Percentiles rank a stretch among this genome's conserved stretches.
phyloP scores from a whole-genome alignment of 106 monocot genomes.

The Dendrobium chrysotoxum region DNA sequence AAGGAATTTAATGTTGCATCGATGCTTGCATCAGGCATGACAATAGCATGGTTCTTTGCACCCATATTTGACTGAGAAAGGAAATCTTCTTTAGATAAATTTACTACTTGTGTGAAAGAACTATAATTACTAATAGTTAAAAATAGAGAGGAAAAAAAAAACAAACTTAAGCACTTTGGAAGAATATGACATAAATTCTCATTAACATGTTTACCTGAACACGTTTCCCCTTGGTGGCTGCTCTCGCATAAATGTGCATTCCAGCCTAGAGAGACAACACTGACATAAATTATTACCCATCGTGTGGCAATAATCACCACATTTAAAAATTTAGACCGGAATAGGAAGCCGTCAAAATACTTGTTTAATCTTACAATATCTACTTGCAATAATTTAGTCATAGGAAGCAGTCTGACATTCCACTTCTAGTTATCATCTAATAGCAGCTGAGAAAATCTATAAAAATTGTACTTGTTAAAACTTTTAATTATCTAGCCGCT shows the following conservation, averaged over 20 bases:
- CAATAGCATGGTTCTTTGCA: slow-evolving; percentile 92
- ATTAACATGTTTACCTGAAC: slow-evolving; percentile 55
- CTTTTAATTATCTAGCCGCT: background rate
- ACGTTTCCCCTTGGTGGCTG: slow-evolving; percentile 87
- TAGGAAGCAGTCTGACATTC: background rate
- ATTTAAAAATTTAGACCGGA: background rate
- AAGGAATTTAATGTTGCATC: slow-evolving; percentile 89
- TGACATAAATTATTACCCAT: background rate
- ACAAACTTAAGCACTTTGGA: no score
- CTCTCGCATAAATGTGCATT: slow-evolving; percentile 97
- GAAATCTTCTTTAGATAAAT: background rate
- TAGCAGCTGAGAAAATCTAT: background rate
- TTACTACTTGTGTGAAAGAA: background rate
- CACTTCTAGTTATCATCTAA: background rate
- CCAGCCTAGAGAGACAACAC: slow-evolving; percentile 58
- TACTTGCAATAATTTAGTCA: slow-evolving; percentile 1
- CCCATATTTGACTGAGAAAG: slow-evolving; percentile 91
- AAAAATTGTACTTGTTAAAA: background rate
- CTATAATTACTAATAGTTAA: background rate
- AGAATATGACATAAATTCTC: background rate
- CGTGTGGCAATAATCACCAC: background rate
- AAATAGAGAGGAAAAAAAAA: background rate
- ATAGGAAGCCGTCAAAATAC: background rate
- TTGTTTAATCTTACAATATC: background rate
- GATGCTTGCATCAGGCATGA: slow-evolving; percentile 86